Percentiles rank a stretch among this genome's conserved stretches.
Conservation (phyloP, 768 basidiomycete genomes). For the Mycena kentingensis region DNA sequence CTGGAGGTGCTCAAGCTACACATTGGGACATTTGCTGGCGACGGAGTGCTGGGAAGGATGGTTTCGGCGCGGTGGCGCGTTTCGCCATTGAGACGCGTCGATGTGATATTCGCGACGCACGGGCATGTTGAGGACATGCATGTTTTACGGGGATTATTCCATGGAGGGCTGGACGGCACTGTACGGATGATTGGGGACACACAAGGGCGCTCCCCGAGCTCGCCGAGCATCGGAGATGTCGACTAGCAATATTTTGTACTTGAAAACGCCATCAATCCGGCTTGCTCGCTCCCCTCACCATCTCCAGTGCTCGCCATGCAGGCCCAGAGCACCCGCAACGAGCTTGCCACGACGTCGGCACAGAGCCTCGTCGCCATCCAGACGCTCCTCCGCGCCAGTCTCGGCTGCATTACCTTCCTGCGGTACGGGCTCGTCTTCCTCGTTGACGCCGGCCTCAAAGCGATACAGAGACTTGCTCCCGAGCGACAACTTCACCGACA, state of each 20-base stretch:
- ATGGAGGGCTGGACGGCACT: background rate
- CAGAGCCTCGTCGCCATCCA: conserved; percentile 74
- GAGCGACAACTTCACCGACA: conserved; percentile 75
- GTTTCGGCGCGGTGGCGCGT: conserved; percentile 11
- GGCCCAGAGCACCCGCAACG: conserved; percentile 37
- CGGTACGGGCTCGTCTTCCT: conserved; percentile 38
- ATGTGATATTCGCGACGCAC: background rate
- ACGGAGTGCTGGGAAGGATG: conserved; percentile 16
- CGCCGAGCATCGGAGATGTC: too few species aligned
- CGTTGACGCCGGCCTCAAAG: conserved; percentile 1
- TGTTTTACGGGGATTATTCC: background rate
- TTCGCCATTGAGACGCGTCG: background rate
- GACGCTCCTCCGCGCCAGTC: conserved; percentile 68
- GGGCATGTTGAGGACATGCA: background rate
- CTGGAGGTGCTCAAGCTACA: conserved; percentile 13
- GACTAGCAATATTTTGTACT: too few species aligned
- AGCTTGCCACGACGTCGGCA: conserved; percentile 46
- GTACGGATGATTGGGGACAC: background rate
- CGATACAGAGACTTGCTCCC: conserved; percentile 67
- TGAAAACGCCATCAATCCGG: too few species aligned
- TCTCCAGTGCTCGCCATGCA: conserved; percentile 38
- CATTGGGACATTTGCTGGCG: conserved; percentile 6
- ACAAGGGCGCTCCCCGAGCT: background rate
- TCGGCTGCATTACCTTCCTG: conserved; percentile 78
- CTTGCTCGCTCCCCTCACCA: conserved; percentile 9